Base-by-base conservation (phyloP, 1,284 basidiomycete genomes). In the Naganishia cerealis region DNA sequence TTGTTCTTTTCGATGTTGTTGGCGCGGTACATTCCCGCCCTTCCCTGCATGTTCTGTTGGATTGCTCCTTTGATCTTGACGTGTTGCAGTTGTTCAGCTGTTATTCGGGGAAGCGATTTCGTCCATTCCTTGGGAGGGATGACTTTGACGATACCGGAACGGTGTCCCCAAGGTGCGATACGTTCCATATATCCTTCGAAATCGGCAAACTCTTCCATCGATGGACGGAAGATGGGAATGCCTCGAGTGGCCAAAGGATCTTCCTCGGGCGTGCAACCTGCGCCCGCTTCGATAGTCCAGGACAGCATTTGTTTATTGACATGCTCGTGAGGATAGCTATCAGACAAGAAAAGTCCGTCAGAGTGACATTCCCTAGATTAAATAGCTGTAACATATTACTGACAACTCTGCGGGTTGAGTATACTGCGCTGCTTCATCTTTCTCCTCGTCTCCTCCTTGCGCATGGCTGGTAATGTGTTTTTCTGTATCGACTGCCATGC, bases 61-160 rank as follows among this genome's bases (percentile, higher is more conserved):
- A 96, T 96, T 0, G 94, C 92, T 29, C 86, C 86, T 79, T 87
- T 88, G 71, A 97, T 88, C 36, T 78, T 56, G 61, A 56, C 43
- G 38, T 43, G 54, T 1, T 36, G 36, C 48, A 59, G 24, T 36
- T 52, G 29, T 39, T 46, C 53, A 10, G 42, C 16, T 9, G 61
- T 63, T 40, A 66, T 56, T 29, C 33, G 40, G 3, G 63, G 63
- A 6, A 66, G 39, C 3, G 63, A 56, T 10, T 83, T 88, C 76
- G 70, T 90, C 94, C 94, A 96, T 84, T 94, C 90, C 75, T 87
- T 86, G 1, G 94, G 94, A 50, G 94, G 94, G 71, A 97, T 89
- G 72, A 97, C 86, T 81, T 97, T 97, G 71, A 94, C 88, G 70
- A 97, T 94, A 24, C 94, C 93, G 72, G 91, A 92, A 66, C 85